A percentile compares a stretch with the other conserved stretches of the same genome.
phyloP scores from a whole-genome alignment of 345 rosid species.

The Hirschfeldia incana region DNA sequence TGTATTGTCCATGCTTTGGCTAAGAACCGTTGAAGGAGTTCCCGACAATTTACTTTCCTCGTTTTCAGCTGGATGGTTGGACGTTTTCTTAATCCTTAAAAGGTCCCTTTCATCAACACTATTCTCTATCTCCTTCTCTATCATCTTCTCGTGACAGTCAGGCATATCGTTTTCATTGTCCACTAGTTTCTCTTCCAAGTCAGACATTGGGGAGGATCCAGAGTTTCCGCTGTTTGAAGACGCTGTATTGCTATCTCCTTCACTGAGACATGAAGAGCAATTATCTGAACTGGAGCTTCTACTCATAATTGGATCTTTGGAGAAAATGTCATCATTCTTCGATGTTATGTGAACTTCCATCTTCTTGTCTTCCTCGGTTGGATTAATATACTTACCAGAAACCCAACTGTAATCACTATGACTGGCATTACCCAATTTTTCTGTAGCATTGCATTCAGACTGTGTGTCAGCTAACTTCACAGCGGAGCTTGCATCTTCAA shows the following conservation, averaged over 20 bases:
- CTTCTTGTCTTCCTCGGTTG: not conserved
- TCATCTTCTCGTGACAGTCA: conserved; percentile 41
- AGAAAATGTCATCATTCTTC: conserved; percentile 15
- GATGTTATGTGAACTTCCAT: not conserved
- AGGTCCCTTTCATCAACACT: conserved; percentile 27
- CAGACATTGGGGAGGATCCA: conserved; percentile 82
- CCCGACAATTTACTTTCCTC: conserved; percentile 37
- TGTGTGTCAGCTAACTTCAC: conserved; percentile 46
- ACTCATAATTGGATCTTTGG: conserved; percentile 45
- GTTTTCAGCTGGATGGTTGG: conserved; percentile 40
- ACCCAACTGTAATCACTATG: not conserved
- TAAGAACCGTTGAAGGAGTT: conserved; percentile 40
- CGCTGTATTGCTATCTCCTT: conserved; percentile 73
- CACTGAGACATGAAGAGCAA: conserved; percentile 88
- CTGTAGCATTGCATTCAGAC: conserved; percentile 48
- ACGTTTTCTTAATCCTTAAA: conserved; percentile 36
- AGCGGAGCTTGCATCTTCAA: conserved; percentile 34
- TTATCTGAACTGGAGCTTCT: conserved; percentile 77
- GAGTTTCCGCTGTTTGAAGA: conserved; percentile 64
- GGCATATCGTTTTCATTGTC: conserved; percentile 46
- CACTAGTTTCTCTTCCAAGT: conserved; percentile 60
- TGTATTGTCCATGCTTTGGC: conserved; percentile 44
- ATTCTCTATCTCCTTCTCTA: conserved; percentile 13
- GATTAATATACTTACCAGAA: not conserved
- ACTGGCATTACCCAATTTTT: conserved; percentile 43